Evolutionary conservation across 2,329 filamentous ascomycete genomes (phyloP).

Genomic region (Trichoderma sp.): DNA sequence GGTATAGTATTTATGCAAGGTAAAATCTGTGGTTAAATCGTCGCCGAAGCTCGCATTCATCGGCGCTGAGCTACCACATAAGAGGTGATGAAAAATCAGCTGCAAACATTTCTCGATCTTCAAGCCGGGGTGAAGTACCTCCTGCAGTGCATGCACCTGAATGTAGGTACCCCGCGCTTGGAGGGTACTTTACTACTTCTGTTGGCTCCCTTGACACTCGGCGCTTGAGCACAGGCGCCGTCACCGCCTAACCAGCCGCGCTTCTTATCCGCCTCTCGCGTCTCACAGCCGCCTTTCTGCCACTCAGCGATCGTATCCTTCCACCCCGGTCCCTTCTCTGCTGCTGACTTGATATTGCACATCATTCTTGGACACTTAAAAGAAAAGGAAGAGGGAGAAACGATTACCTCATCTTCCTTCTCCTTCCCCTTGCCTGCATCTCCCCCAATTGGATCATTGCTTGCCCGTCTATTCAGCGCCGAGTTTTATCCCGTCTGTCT

Average conservation of each 20-base stretch:
- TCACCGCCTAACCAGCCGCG: slow-evolving; percentile 14
- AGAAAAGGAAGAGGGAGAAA: background rate
- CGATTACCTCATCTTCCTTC: background rate
- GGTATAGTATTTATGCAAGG: background rate
- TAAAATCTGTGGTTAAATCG: background rate
- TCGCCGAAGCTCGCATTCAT: background rate
- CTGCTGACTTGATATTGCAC: background rate
- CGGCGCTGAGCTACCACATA: background rate
- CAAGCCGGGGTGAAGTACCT: background rate
- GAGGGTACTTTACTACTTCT: slow-evolving; percentile 9
- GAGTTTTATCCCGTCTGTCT: background rate
- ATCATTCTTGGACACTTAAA: background rate
- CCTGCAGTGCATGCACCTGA: background rate
- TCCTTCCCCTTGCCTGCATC: background rate
- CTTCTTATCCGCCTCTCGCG: slow-evolving; percentile 6
- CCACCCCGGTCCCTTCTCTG: background rate
- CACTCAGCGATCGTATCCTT: background rate
- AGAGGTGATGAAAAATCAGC: background rate
- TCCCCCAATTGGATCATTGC: background rate
- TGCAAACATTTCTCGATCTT: no score
- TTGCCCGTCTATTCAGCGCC: slow-evolving; percentile 26
- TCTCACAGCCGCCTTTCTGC: slow-evolving; percentile 12
- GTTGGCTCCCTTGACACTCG: background rate
- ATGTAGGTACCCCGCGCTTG: slow-evolving; percentile 1
- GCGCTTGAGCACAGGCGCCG: slow-evolving; percentile 1